Evolutionary conservation across 371 early-diverging fungal species (phyloP).

Genomic region (Gilbertella persicaria): DNA sequence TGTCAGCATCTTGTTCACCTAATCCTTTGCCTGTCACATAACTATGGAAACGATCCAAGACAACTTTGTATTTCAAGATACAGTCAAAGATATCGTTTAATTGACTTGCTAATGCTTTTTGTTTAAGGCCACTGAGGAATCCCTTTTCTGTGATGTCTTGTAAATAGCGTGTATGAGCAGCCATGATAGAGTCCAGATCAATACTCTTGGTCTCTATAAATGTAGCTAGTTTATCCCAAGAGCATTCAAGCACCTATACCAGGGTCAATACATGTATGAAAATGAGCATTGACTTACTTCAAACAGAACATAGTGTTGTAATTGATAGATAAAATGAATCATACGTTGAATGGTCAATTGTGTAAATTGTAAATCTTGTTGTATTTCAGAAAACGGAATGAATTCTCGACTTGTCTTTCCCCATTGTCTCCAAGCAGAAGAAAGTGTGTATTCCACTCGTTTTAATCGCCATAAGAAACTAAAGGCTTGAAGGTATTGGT

Average conservation of each 20-base stretch:
- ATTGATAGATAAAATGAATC: constrained; percentile 91
- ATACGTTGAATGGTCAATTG: constrained; percentile 79
- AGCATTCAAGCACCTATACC: constrained; percentile 80
- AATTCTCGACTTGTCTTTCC: constrained; percentile 66
- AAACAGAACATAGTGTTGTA: constrained; percentile 86
- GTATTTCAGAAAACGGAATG: constrained; percentile 37
- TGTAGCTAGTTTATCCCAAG: constrained; percentile 81
- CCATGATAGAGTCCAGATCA: constrained; percentile 74
- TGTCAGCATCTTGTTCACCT: constrained; percentile 11
- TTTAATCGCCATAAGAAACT: constrained; percentile 90
- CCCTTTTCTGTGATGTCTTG: constrained; percentile 64
- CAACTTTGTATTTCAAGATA: constrained; percentile 35
- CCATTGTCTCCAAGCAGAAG: constrained; percentile 78
- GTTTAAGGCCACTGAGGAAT: constrained; percentile 50
- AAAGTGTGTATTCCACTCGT: constrained; percentile 80
- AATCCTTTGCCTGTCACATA: constrained; percentile 14
- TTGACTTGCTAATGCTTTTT: constrained; percentile 31
- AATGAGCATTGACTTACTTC: constrained; percentile 49
- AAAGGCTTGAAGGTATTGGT: constrained; percentile 80
- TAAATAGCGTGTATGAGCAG: constrained; percentile 70
- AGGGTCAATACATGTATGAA: not conserved
- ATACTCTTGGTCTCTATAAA: constrained; percentile 60
- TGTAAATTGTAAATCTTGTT: constrained; percentile 62
- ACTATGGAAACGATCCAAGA: constrained; percentile 33
- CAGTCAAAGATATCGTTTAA: constrained; percentile 40